Conservation (phyloP, 1,139 yeast genomes). For the Candida pseudoviswanathii region DNA sequence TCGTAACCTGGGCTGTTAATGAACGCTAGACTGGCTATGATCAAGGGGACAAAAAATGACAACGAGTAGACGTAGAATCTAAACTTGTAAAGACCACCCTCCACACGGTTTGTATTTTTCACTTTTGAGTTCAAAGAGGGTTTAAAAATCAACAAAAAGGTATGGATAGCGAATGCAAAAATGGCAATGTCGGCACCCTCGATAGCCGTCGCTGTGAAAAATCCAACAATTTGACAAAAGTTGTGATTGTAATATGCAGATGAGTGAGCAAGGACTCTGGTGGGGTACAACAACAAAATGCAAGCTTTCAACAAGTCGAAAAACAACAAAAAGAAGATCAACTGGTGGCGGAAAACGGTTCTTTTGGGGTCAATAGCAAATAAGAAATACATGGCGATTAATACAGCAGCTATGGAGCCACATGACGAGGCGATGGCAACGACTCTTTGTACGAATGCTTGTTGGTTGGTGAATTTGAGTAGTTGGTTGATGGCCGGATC, state of each 20-base stretch:
- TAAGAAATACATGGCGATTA: slow-evolving; percentile 55
- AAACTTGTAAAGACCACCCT: slow-evolving; percentile 74
- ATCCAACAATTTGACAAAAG: slow-evolving; percentile 78
- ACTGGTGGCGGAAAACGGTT: slow-evolving; percentile 68
- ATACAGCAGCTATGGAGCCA: slow-evolving; percentile 57
- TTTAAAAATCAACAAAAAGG: slow-evolving; percentile 70
- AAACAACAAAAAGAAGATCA: slow-evolving; percentile 64
- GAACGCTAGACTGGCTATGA: slow-evolving; percentile 77
- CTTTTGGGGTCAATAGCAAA: slow-evolving; percentile 63
- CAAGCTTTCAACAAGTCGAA: slow-evolving; percentile 79
- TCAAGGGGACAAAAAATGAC: slow-evolving; percentile 62
- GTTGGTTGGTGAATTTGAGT: slow-evolving; percentile 26
- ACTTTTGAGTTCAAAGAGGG: slow-evolving; percentile 53
- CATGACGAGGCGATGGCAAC: slow-evolving; percentile 61
- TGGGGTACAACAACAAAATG: slow-evolving; percentile 71
- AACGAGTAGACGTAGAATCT: slow-evolving; percentile 61
- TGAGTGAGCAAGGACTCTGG: slow-evolving; percentile 52
- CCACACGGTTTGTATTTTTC: slow-evolving; percentile 45
- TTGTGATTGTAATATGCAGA: slow-evolving; percentile 53
- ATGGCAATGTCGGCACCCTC: slow-evolving; percentile 92
- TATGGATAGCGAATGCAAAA: slow-evolving; percentile 79
- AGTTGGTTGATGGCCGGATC: slow-evolving; percentile 22
- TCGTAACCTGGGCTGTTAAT: slow-evolving; percentile 55
- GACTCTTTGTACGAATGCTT: slow-evolving; percentile 41
- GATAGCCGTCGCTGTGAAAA: slow-evolving; percentile 78